Conservation (phyloP, 2,329 filamentous ascomycete genomes). For the Cladobotryum mycophilum region DNA sequence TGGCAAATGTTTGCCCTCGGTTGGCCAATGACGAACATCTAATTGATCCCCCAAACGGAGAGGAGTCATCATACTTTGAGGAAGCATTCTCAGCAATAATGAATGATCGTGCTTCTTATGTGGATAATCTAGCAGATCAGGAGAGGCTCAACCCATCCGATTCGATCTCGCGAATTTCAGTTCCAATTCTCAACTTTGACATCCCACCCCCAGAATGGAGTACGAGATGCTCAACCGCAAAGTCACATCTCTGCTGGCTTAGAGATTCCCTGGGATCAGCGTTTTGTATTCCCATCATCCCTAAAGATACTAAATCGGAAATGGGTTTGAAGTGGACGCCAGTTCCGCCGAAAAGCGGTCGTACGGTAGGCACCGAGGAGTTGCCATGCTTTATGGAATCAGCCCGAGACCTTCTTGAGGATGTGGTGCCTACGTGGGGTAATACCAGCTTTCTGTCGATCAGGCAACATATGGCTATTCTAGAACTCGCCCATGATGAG, state of each 20-base stretch:
- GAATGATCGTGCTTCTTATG: slow-evolving; percentile 9
- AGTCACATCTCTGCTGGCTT: slow-evolving; percentile 23
- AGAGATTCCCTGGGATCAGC: neutral
- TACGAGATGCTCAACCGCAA: slow-evolving; percentile 10
- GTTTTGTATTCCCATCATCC: slow-evolving; percentile 7
- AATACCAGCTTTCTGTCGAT: slow-evolving; percentile 16
- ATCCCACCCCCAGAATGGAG: slow-evolving; percentile 20
- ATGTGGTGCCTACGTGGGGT: slow-evolving; percentile 1
- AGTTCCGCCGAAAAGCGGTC: slow-evolving; percentile 9
- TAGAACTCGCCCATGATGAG: slow-evolving; percentile 15
- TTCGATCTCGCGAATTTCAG: slow-evolving; percentile 21
- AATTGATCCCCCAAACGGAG: neutral
- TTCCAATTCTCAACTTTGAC: slow-evolving; percentile 24
- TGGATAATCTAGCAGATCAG: slow-evolving; percentile 17
- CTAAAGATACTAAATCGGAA: slow-evolving; percentile 8
- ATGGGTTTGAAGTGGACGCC: slow-evolving; percentile 22
- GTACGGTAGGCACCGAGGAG: slow-evolving; percentile 13
- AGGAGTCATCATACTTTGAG: slow-evolving; percentile 15
- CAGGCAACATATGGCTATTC: slow-evolving; percentile 4
- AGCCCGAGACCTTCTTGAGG: slow-evolving; percentile 14
- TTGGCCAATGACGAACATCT: neutral
- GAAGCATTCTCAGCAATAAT: slow-evolving; percentile 20
- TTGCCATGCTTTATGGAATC: neutral
- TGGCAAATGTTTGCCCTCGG: neutral
- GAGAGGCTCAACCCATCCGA: slow-evolving; percentile 23